Percentiles rank a stretch among this genome's conserved stretches.
phyloP scores from a whole-genome alignment of 345 rosid species.

The Odontarrhena argentea region DNA sequence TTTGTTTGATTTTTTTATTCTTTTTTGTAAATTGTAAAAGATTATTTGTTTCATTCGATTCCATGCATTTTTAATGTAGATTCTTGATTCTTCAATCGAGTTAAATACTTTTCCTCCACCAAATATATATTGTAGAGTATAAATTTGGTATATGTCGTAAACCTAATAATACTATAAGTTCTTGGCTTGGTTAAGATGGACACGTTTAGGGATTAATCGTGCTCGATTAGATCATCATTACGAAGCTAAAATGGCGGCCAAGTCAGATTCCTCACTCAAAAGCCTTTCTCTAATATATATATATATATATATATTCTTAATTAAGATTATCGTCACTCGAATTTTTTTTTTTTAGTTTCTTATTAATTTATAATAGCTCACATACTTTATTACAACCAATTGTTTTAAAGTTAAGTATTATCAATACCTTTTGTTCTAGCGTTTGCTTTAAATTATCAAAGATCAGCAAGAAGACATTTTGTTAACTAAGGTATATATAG shows the following conservation, averaged over 20 bases:
- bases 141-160: constrained; percentile 11
- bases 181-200: constrained; percentile 17
- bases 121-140: not conserved
- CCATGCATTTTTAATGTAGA: no score
- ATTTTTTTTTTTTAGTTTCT: no score
- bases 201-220: constrained; percentile 12
- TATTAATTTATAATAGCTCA: not conserved
- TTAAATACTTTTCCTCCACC: no score
- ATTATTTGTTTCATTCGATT: no score
- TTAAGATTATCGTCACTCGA: not conserved
- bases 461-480: no score
- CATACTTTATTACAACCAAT: not conserved
- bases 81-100: no score
- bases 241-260: constrained; percentile 25
- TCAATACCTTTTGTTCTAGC: not conserved
- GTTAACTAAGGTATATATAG: no score
- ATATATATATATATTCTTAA: no score
- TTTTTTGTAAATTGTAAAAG: no score
- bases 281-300: not conserved
- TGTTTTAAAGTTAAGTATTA: not conserved
- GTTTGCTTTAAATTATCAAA: not conserved
- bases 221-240: constrained; percentile 13
- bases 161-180: not conserved
- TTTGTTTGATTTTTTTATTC: no score
- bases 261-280: constrained; percentile 32